These are phyloP conservation scores for Ophiostoma sp. DNA, from an alignment of 2,329 filamentous ascomycete species.

Conservation along the genomic window DNA sequence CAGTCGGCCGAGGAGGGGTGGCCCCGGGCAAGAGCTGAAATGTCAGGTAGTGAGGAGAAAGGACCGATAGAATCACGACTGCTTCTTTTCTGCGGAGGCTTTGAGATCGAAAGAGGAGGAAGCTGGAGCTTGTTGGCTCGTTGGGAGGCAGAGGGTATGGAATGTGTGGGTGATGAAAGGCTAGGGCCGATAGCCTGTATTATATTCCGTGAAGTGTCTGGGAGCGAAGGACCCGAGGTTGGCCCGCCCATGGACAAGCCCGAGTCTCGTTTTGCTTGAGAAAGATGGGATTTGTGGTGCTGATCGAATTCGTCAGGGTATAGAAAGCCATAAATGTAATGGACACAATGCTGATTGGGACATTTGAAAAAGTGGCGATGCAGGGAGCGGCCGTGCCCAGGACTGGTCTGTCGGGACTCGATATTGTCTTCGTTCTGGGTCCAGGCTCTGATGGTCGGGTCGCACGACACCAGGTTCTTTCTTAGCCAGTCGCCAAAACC, in stretches of 20 bases:
- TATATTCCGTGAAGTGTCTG: background rate
- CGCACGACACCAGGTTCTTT: slow-evolving; percentile 45
- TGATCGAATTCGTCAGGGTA: slow-evolving; percentile 47
- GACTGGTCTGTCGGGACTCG: slow-evolving; percentile 28
- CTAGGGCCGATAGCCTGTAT: slow-evolving; percentile 32
- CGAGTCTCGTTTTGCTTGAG: slow-evolving; percentile 41
- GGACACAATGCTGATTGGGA: slow-evolving; percentile 49
- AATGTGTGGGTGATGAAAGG: slow-evolving; percentile 38
- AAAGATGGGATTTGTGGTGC: slow-evolving; percentile 43
- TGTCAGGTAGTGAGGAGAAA: slow-evolving; percentile 40
- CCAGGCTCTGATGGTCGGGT: slow-evolving; percentile 43
- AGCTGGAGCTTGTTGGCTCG: slow-evolving; percentile 32
- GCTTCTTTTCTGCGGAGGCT: slow-evolving; percentile 35
- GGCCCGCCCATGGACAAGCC: slow-evolving; percentile 39
- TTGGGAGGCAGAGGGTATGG: slow-evolving; percentile 32
- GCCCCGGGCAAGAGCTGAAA: slow-evolving; percentile 30
- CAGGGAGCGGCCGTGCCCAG: slow-evolving; percentile 18
- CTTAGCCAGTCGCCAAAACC: slow-evolving; percentile 50
- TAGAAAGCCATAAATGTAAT: slow-evolving; percentile 55
- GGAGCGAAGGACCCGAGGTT: slow-evolving; percentile 19
- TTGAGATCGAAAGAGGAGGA: slow-evolving; percentile 34
- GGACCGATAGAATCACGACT: slow-evolving; percentile 39
- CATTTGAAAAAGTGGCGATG: slow-evolving; percentile 41
- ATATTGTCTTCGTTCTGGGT: slow-evolving; percentile 35
- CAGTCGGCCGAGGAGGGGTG: slow-evolving; percentile 34